phyloP scores from a whole-genome alignment of 345 rosid genomes.

The Eucalyptus curtisii region DNA sequence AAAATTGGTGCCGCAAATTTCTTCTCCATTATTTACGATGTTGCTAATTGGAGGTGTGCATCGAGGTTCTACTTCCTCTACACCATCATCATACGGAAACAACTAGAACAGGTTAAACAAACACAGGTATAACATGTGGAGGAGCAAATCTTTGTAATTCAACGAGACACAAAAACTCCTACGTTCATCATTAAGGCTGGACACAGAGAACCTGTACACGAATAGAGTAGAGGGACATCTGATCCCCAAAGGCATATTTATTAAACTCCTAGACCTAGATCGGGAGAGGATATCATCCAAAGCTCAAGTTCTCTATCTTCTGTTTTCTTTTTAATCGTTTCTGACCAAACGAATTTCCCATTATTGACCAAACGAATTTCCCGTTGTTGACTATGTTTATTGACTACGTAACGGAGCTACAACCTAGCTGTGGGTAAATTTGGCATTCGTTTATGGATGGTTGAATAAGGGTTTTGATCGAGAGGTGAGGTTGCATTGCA shows the following conservation, averaged over 20 bases:
- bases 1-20: no score
- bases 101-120: no score
- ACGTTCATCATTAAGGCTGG: no score
- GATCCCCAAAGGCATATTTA: no score
- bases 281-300: background rate
- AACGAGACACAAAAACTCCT: fast-evolving
- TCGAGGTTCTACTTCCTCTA: no score
- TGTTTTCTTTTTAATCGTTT: background rate
- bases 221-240: fast-evolving
- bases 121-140: no score
- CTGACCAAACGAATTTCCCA: background rate
- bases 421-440: background rate
- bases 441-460: background rate
- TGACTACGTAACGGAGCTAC: background rate
- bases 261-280: fast-evolving
- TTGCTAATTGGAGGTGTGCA: no score
- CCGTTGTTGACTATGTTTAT: background rate
- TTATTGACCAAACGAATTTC: background rate
- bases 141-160: no score
- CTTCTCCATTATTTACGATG: no score
- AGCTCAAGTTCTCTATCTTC: background rate
- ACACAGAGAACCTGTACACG: no score
- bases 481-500: background rate
- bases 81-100: no score
- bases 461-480: background rate